Conservation (phyloP, 345 rosid species). For the Carallia pectinifolia region DNA sequence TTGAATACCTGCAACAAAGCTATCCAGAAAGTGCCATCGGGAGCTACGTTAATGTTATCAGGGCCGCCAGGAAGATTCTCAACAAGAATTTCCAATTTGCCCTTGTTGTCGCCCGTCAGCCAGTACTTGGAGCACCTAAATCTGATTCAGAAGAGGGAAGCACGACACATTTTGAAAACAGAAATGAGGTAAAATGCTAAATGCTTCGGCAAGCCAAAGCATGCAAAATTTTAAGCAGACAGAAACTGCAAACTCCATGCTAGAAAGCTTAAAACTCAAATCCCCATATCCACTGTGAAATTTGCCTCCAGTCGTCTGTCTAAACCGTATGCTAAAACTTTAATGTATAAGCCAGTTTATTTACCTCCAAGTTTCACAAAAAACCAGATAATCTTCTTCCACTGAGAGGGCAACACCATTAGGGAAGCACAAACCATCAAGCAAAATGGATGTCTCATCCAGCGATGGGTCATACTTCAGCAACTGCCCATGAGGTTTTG, state of each 20-base stretch:
- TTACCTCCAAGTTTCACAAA: conserved; percentile 53
- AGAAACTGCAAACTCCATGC: background rate
- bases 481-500: conserved; percentile 47
- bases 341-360: background rate
- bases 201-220: too few species aligned
- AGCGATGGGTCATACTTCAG: conserved; percentile 47
- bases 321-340: background rate
- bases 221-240: background rate
- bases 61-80: conserved; percentile 52
- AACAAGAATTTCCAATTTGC: conserved; percentile 38
- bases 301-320: too few species aligned
- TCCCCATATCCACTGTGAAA: too few species aligned
- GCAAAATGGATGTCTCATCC: conserved; percentile 32
- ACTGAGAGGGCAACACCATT: conserved; percentile 53
- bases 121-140: conserved; percentile 47
- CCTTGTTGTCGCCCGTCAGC: conserved; percentile 38
- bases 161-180: background rate
- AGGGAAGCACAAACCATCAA: conserved; percentile 37
- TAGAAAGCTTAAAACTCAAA: too few species aligned
- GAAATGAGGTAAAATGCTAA: too few species aligned
- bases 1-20: conserved; percentile 30
- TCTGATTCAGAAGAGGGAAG: conserved; percentile 20
- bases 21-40: conserved; percentile 62
- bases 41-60: conserved; percentile 54
- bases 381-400: conserved; percentile 41